These are phyloP conservation scores for Lentinus brumalis DNA, from an alignment of 768 basidiomycete genomes.

Conservation along the genomic window DNA sequence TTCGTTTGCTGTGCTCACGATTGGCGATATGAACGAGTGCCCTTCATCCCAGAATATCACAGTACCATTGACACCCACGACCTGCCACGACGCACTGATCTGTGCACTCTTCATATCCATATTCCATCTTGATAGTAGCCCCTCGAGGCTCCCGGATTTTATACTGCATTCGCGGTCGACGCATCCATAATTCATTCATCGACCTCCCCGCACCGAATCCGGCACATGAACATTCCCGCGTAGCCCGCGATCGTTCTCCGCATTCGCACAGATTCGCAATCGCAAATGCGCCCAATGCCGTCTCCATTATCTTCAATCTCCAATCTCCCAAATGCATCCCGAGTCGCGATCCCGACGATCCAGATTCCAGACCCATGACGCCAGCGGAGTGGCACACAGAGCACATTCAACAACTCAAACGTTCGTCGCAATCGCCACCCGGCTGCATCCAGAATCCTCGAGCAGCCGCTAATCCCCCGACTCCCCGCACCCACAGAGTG, in stretches of 20 bases:
- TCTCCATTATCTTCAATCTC: background rate
- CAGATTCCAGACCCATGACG: conserved; percentile 4
- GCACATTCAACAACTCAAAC: background rate
- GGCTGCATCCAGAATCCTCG: background rate
- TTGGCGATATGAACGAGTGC: background rate
- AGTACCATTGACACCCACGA: background rate
- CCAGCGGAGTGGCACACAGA: background rate
- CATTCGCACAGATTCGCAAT: background rate
- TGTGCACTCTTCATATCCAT: too few relatives aligned
- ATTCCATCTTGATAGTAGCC: background rate
- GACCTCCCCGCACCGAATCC: background rate
- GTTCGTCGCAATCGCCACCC: conserved; percentile 6
- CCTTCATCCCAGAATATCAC: too few relatives aligned
- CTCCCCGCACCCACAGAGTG: background rate
- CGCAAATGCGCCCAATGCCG: background rate
- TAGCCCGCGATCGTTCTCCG: background rate
- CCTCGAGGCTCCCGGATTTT: background rate
- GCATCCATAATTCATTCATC: background rate
- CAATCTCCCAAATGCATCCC: background rate
- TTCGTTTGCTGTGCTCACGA: background rate
- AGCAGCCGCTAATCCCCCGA: background rate
- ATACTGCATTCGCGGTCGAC: background rate
- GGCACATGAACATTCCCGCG: background rate
- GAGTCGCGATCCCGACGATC: background rate
- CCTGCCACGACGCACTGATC: background rate